Evolutionary conservation across 2,329 filamentous ascomycete genomes (phyloP).

Genomic region (Nakataea oryzae): DNA sequence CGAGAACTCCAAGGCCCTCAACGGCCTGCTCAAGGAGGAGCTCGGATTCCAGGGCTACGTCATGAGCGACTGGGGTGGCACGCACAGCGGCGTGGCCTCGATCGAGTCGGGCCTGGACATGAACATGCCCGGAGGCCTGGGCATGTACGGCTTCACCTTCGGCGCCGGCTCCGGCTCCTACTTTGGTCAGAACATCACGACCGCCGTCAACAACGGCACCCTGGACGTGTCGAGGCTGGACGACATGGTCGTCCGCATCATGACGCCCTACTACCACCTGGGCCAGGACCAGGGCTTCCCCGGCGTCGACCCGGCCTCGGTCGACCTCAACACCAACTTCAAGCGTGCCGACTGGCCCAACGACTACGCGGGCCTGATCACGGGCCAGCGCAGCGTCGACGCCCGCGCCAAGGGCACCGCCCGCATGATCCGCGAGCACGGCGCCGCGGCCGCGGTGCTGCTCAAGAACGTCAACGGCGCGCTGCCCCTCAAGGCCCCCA

Average conservation of each 20-base stretch:
- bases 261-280: constrained; percentile 39
- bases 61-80: constrained; percentile 50
- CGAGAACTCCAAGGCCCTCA: constrained; percentile 63
- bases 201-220: constrained; percentile 67
- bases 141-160: constrained; percentile 17
- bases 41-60: constrained; percentile 71
- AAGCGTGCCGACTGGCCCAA: constrained; percentile 33
- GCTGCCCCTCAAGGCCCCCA: constrained; percentile 47
- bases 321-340: constrained; percentile 36
- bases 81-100: constrained; percentile 22
- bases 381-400: constrained; percentile 14
- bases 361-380: constrained; percentile 10
- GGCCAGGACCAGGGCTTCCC: constrained; percentile 37
- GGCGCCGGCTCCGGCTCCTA: constrained; percentile 21
- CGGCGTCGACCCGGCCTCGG: constrained; percentile 29
- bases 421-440: constrained; percentile 44
- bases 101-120: constrained; percentile 37
- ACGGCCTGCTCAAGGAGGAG: constrained; percentile 65
- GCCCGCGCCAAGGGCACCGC: constrained; percentile 41
- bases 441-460: constrained; percentile 49
- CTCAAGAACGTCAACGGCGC: constrained; percentile 59
- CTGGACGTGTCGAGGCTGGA: constrained; percentile 60
- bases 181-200: constrained; percentile 53
- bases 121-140: constrained; percentile 37
- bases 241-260: constrained; percentile 48